Evolutionary conservation across 192 early-diverging fungal genomes (phyloP), one percentile per base, ranked within the genome.

Genomic region (Spinellus fusiger): DNA sequence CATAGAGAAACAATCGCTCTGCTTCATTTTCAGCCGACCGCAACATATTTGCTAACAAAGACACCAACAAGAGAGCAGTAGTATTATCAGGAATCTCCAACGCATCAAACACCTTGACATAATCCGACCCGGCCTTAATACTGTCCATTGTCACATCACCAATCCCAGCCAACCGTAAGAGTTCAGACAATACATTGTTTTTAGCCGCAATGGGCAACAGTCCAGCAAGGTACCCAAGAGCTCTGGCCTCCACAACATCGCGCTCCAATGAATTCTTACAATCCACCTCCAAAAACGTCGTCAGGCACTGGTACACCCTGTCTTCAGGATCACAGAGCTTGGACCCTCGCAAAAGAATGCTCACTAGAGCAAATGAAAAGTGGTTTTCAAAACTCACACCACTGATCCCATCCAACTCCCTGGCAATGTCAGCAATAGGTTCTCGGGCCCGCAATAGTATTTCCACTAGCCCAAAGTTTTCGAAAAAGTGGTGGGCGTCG

Each of bases 301-400:
- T 75, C 28, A 96, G 62, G 5, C 90, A 81, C 44, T 80, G 76
- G 31, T 81, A 81, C 0, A 90, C 86, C 28, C 77, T 78, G 8
- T 82, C 82, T 62, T 87, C 85, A 37, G 90, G 86, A 15, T 70
- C 70, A 27, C 82, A 83, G 60, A 89, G 79, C 64, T 87, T 89
- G 49, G 95, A 60, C 12, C 93, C 94, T 57, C 86, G 88, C 52
- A 95, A 64, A 46, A 97, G 71, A 37, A 84, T 86, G 12, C 84
- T 78, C 2, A 89, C 78, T 31, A 95, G 74, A 13, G 93, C 89
- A 52, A 93, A 91, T 31, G 88, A 79, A 49, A 97, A 95, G 57
- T 93, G 89, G 5, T 77, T 82, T 32, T 81, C 76, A 75, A 95
- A 97, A 67, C 81, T 86, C 47, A 94, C 78, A 0, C 90, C 91